phyloP scores from a whole-genome alignment of 1,139 yeast genomes.

The Suhomyces bokatorum region DNA sequence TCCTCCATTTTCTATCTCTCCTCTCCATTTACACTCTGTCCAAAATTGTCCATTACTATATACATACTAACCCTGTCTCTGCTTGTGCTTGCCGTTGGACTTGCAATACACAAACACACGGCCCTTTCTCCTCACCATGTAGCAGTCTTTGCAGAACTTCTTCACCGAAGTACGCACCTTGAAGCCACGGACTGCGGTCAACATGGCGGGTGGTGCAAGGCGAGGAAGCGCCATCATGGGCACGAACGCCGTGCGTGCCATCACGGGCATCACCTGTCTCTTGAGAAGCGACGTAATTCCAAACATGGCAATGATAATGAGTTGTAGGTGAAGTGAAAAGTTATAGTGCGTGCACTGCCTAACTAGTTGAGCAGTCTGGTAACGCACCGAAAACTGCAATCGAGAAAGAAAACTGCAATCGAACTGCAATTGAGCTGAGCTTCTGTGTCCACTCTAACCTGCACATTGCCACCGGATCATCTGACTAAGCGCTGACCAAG shows the following conservation, averaged over 20 bases:
- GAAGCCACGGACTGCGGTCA: slow-evolving; percentile 20
- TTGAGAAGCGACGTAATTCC: slow-evolving; percentile 20
- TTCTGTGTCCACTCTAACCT: too few species aligned
- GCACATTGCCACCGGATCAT: too few species aligned
- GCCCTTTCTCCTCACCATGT: slow-evolving; percentile 91
- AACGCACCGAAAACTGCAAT: too few species aligned
- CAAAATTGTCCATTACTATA: neutral
- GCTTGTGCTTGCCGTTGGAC: slow-evolving; percentile 91
- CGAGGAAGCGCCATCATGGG: slow-evolving; percentile 16
- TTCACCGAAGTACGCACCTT: slow-evolving; percentile 75
- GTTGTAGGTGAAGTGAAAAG: neutral
- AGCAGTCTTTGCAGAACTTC: slow-evolving; percentile 89
- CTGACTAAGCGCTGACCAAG: neutral
- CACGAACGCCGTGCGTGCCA: slow-evolving; percentile 14
- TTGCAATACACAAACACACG: slow-evolving; percentile 91
- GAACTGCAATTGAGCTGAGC: too few species aligned
- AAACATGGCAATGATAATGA: slow-evolving; percentile 16
- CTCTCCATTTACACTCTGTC: neutral
- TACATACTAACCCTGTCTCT: slow-evolving; percentile 76
- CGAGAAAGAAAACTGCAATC: too few species aligned
- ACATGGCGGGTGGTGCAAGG: slow-evolving; percentile 10
- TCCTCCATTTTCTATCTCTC: neutral
- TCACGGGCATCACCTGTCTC: slow-evolving; percentile 17
- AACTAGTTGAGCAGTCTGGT: too few species aligned
- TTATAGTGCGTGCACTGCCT: neutral